Conservation (phyloP, 306 rosid genomes). For the Inga leiocalycina region DNA sequence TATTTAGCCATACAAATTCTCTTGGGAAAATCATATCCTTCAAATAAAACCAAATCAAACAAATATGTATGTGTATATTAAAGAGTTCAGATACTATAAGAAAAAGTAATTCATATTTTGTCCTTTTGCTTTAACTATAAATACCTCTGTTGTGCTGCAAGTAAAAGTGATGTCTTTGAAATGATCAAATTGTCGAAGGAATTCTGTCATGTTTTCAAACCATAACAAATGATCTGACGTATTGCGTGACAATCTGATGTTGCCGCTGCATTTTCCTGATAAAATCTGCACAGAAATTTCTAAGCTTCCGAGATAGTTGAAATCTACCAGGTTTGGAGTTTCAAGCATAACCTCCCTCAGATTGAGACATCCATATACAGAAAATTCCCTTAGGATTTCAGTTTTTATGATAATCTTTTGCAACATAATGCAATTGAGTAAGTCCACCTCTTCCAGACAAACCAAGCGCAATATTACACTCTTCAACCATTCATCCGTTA, state of each 20-base stretch:
- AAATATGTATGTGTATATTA: background rate
- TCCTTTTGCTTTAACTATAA: background rate
- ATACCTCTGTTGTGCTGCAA: background rate
- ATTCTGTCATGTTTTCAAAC: background rate
- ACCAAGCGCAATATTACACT: background rate
- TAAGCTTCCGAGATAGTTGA: background rate
- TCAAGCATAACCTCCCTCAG: background rate
- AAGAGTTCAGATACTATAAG: too few species aligned
- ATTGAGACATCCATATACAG: background rate
- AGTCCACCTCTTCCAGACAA: background rate
- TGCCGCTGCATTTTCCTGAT: background rate
- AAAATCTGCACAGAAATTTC: background rate
- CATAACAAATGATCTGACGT: background rate
- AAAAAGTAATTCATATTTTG: background rate
- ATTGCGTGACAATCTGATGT: background rate
- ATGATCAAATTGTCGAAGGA: background rate
- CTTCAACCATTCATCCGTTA: background rate
- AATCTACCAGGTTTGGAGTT: background rate
- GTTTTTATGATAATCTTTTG: background rate
- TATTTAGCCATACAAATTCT: background rate
- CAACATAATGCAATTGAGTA: background rate
- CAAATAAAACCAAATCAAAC: background rate
- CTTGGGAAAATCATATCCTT: background rate
- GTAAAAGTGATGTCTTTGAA: background rate
- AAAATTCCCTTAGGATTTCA: background rate